Evolutionary conservation across 306 rosid species (phyloP).

Genomic region (Pyrus communis): DNA sequence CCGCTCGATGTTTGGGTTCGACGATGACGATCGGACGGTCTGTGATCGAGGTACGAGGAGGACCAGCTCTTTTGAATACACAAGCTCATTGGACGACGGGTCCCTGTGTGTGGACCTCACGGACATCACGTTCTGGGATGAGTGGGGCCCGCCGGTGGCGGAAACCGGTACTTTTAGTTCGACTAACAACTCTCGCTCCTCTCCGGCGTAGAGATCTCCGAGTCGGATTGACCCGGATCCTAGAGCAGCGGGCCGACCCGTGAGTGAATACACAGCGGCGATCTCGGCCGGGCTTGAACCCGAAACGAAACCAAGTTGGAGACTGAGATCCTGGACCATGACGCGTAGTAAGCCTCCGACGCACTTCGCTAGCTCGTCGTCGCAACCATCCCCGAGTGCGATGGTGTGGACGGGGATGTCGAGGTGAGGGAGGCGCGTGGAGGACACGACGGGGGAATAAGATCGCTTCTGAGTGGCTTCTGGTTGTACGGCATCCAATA

Average conservation of each 20-base stretch:
- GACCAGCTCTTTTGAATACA: slow-evolving; percentile 45
- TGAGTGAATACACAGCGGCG: slow-evolving; percentile 54
- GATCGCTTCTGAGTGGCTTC: slow-evolving; percentile 12
- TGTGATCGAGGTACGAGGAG: slow-evolving; percentile 55
- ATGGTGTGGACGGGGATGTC: slow-evolving; percentile 73
- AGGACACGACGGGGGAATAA: slow-evolving; percentile 17
- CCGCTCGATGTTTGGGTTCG: slow-evolving; percentile 40
- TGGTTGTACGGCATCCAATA: slow-evolving; percentile 26
- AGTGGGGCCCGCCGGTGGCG: slow-evolving; percentile 45
- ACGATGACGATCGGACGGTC: slow-evolving; percentile 47
- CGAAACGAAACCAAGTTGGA: slow-evolving; percentile 51
- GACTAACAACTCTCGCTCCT: slow-evolving; percentile 58
- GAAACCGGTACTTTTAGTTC: slow-evolving; percentile 62
- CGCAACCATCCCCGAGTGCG: slow-evolving; percentile 22
- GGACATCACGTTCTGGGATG: slow-evolving; percentile 33
- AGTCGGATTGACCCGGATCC: slow-evolving; percentile 36
- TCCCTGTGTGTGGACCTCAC: slow-evolving; percentile 57
- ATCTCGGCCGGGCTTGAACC: slow-evolving; percentile 52
- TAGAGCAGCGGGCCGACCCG: slow-evolving; percentile 41
- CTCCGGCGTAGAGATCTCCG: slow-evolving; percentile 64
- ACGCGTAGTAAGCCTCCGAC: slow-evolving; percentile 45
- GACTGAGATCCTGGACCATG: slow-evolving; percentile 56
- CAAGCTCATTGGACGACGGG: slow-evolving; percentile 42
- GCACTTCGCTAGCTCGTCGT: slow-evolving; percentile 38
- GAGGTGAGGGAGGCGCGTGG: slow-evolving; percentile 42